Base-by-base conservation (phyloP, 2,329 filamentous ascomycete species). In the Phaeosphaeria sp. region DNA sequence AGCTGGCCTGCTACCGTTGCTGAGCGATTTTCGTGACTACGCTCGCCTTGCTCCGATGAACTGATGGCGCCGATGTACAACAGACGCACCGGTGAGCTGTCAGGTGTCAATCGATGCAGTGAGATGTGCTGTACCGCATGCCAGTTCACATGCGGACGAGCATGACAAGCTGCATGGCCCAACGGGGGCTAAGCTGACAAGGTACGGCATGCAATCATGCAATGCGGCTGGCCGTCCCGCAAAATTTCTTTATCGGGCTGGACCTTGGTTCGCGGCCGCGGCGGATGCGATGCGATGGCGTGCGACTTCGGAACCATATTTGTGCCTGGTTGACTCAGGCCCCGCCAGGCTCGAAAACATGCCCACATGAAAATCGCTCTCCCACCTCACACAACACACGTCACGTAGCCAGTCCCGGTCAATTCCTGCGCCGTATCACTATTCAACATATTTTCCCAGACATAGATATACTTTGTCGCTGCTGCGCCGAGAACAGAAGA, bases 301-400 rank as follows among this genome's bases (percentile, higher is more conserved):
- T 36, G 50, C 50, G 50, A 52, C 27, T 21, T 52, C 50, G 50
- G 50, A 44, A 51, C 49, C 17, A 51, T 53, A n/a, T 27, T 53
- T 51, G 30, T 60, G 25, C 25, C 6, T 36, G n/a, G 30, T 57
- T 64, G 61, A 66, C 61, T 60, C 60, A 61, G 44, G 48, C 60
- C 63, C 58, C 56, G 59, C 61, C 46, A 36, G 30, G 49, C 53
- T 51, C 53, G 49, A 57, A 51, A 42, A 25, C 46, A 43, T 42
- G n/a, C 22, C 42, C 44, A 42, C 42, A 49, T n/a, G 40, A 48
- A 53, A 53, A 48, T 11, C 46, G 21, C 11, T 22, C 9, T 30
- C 33, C 22, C 20, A 47, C 49, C 49, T 52, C 52, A 61, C 46
- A 55, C 39, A 45, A 58, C 43, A 46, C 60, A 43, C 59, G n/a